Evolutionary conservation across 2,329 filamentous ascomycete species (phyloP), one percentile per base, ranked within the genome.

Genomic region (Nigrograna mackinnonii): DNA sequence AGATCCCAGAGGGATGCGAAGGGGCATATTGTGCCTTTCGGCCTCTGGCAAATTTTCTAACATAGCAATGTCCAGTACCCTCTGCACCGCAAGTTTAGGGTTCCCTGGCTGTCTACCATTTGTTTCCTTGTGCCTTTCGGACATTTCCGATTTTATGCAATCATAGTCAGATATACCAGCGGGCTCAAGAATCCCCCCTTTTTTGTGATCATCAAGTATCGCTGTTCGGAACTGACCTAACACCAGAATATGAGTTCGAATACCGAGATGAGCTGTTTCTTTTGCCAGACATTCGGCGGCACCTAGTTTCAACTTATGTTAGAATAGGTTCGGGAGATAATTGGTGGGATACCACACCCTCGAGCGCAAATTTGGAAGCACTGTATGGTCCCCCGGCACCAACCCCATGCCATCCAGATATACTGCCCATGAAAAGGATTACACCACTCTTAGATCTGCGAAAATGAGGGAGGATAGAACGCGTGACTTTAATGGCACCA

Each of bases 401-500:
- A 13, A 50, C 46, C 20, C 48, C 46, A 2, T 32, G 28, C 37
- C 42, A 39, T 17, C 50, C 43, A 33, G 37, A 39, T 16, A 33
- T 22, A 18, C 44, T 52, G 9, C 52, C 48, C 6, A 56, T 31
- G 44, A 70, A 74, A 11, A 73, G 72, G 2, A 80, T 53, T 3
- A 58, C 63, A 1, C 70, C 70, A 4, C 51, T 51, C 16, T 43
- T 17, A 42, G 46, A 43, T 61, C 62, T 18, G 49, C 74, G 66
- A 51, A 76, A 66, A 19, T 66, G 53, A 1, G 67, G 71, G 2
- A 76, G 50, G 16, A 69, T 41, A 9, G 68, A 60, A 6, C 62
- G 66, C 4, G 67, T 65, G 2, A 32, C 35, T 6, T 69, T 70
- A 32, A 73, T 58, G 11, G 66, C 52, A 12, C 70, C 73, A 39